A percentile compares a stretch with the other conserved stretches of the same genome.
Evolutionary conservation across 2,329 filamentous ascomycete genomes (phyloP).

Genomic region (Colletotrichum euphorbiae): DNA sequence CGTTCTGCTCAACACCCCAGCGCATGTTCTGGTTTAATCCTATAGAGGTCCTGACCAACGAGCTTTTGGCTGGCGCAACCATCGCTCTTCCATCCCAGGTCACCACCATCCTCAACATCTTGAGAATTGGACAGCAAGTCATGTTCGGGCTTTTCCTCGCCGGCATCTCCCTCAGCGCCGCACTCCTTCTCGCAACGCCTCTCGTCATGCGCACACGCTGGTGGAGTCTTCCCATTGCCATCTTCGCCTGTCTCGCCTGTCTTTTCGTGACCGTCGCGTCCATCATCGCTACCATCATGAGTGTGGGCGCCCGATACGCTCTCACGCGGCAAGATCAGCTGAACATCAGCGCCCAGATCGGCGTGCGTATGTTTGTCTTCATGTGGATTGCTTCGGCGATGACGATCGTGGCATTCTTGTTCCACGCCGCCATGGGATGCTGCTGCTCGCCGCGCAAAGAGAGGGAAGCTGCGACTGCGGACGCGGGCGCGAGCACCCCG

Average conservation of each 20-base stretch:
- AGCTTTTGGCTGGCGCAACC: conserved; percentile 84
- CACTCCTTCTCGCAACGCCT: conserved; percentile 76
- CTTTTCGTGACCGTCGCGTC: conserved; percentile 77
- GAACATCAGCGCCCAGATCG: conserved; percentile 80
- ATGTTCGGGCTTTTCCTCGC: conserved; percentile 93
- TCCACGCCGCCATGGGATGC: conserved; percentile 83
- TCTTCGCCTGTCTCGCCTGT: conserved; percentile 75
- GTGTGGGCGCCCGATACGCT: conserved; percentile 82
- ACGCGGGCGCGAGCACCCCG: conserved; percentile 6
- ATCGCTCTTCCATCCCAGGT: conserved; percentile 84
- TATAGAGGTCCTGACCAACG: conserved; percentile 80
- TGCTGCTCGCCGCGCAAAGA: conserved; percentile 63
- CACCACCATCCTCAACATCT: conserved; percentile 77
- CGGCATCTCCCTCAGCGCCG: conserved; percentile 74
- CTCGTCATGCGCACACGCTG: conserved; percentile 65
- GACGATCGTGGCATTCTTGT: conserved; percentile 74
- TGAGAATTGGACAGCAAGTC: conserved; percentile 79
- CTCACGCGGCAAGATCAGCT: conserved; percentile 77
- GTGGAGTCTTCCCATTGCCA: conserved; percentile 74
- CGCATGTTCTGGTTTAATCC: conserved; percentile 92
- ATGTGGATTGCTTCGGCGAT: conserved; percentile 86
- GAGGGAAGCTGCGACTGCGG: conserved; percentile 13
- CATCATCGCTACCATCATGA: conserved; percentile 85
- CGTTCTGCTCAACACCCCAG: conserved; percentile 76
- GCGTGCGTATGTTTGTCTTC: conserved; percentile 82